Base-by-base conservation (phyloP, 176 grass and related monocot species). In the Carex pumila region DNA sequence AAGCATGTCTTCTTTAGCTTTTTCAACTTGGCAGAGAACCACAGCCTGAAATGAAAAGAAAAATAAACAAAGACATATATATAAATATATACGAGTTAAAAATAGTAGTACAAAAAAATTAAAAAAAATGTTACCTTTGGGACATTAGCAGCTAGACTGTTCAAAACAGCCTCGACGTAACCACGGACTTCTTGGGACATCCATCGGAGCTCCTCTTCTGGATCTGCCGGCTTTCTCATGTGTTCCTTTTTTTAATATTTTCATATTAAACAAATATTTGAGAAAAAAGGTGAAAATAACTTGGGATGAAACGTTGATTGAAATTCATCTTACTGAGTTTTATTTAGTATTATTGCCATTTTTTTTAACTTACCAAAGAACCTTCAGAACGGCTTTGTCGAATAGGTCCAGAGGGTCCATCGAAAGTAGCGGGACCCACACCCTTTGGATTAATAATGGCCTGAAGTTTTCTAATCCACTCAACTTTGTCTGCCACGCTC, bases 121-220 rank as follows among this genome's bases (percentile, higher is more conserved):
- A 34, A 39, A 45, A 45, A 45, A 45, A 45, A 59, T 84, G 45
- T 21, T 80, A 97, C 94, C 92, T 97, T 97, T 0, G 94, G 94
- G 83, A 97, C 87, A 85, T 97, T 97, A 86, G 94, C 94, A 74
- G 94, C 94, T 13, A 97, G 87, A 87, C 94, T 97, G 84, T 91
- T 97, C 69, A 97, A 84, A 84, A 97, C 94, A 72, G 94, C 94
- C 84, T 97, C 94, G 12, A 91, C 94, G 85, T 97, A 97, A 81
- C 94, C 92, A 21, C 94, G 92, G 45, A 97, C 90, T 97, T 97
- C 94, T 84, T 94, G 94, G 77, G 94, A 92, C 94, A 97, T 97
- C 94, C 94, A 97, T 85, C 92, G 85, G 83, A 97, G 92, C 69
- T 97, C 94, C 91, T 97, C 94, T 84, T 97, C 94, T 67, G 94